Evolutionary conservation across 179 eudicot species (phyloP).

Genomic region (Beta corolliflora): DNA sequence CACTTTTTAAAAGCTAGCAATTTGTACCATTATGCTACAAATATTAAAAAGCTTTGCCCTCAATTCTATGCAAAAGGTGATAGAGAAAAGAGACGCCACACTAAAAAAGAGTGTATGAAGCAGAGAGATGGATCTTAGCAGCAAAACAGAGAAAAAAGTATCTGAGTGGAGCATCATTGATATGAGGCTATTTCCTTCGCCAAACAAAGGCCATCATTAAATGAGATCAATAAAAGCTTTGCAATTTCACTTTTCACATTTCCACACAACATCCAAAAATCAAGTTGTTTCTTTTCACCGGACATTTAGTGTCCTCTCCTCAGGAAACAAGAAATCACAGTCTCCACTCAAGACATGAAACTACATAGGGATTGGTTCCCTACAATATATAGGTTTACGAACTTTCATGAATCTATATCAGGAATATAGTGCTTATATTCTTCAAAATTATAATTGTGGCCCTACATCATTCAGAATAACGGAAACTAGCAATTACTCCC

Average conservation of each 20-base stretch:
- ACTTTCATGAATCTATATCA: too few relatives aligned
- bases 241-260: not conserved
- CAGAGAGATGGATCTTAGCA: not conserved
- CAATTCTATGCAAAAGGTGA: not conserved
- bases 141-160: not conserved
- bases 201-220: not conserved
- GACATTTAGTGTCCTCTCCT: too few relatives aligned
- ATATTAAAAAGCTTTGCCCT: not conserved
- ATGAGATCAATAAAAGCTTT: not conserved
- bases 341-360: too few relatives aligned
- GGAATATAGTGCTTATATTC: too few relatives aligned
- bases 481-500: too few relatives aligned
- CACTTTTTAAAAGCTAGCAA: not conserved
- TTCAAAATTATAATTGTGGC: too few relatives aligned
- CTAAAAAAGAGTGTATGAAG: too few relatives aligned
- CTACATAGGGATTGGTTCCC: too few relatives aligned
- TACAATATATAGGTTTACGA: too few relatives aligned
- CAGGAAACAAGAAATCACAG: too few relatives aligned
- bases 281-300: too few relatives aligned
- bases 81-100: not conserved
- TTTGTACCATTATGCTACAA: not conserved
- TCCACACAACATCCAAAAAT: not conserved
- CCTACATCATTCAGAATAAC: too few relatives aligned
- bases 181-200: not conserved
- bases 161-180: not conserved